Evolutionary conservation across 495 filamentous ascomycete genomes (phyloP).

Genomic region (Tuber indicum): DNA sequence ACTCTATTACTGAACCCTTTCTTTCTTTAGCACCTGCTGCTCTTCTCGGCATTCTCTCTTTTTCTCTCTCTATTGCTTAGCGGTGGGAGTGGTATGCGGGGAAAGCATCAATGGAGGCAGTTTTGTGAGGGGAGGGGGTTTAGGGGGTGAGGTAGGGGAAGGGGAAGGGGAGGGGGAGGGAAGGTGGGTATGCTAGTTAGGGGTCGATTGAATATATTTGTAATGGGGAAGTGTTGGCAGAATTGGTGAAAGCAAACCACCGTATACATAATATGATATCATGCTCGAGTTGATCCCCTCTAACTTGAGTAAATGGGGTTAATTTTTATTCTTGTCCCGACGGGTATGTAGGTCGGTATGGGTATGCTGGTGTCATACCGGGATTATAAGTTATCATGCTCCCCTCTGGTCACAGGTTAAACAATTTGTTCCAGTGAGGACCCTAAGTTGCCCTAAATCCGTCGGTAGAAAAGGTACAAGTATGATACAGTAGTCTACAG

Average conservation of each 20-base stretch:
- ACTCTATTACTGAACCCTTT: slow-evolving; percentile 14
- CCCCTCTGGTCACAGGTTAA: too few species aligned
- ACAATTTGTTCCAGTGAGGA: background rate
- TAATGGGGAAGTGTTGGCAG: background rate
- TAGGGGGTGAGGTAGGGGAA: slow-evolving; percentile 14
- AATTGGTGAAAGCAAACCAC: background rate
- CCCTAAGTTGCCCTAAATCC: background rate
- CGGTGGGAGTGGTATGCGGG: background rate
- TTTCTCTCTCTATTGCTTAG: background rate
- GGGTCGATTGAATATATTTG: slow-evolving; percentile 4
- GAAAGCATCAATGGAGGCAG: slow-evolving; percentile 13
- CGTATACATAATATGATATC: background rate
- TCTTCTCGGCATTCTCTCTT: slow-evolving; percentile 5
- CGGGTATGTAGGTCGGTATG: background rate
- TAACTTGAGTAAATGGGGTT: background rate
- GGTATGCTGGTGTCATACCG: background rate
- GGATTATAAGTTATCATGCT: background rate
- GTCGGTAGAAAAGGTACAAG: background rate
- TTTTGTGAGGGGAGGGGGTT: slow-evolving; percentile 11
- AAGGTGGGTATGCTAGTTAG: background rate
- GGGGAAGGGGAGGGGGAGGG: background rate
- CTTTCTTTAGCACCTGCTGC: slow-evolving; percentile 11
- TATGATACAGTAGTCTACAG: too few species aligned
- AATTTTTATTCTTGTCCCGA: background rate
- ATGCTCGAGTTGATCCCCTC: background rate